Conservation (phyloP, 441 rosid species). For the Populus hybrid region DNA sequence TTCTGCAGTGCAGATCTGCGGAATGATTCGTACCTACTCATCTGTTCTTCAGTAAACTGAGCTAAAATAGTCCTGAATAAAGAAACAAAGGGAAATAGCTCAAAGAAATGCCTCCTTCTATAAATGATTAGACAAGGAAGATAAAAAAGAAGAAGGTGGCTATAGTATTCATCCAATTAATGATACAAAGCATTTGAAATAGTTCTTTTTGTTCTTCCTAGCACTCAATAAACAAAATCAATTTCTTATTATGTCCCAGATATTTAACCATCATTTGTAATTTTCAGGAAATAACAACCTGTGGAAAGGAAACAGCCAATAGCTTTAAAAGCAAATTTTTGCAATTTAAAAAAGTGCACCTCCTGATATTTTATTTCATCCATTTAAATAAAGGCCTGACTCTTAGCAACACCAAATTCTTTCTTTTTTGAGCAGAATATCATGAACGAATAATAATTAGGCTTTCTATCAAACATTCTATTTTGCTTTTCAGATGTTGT, state of each 20-base stretch:
- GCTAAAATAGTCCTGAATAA: slow-evolving; percentile 62
- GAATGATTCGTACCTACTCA: slow-evolving; percentile 88
- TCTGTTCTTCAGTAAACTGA: slow-evolving; percentile 74
- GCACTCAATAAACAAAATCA: neutral
- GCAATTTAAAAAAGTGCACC: neutral
- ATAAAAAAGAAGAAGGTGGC: neutral
- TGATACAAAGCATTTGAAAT: neutral
- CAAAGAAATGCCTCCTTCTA: neutral
- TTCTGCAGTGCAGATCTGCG: slow-evolving; percentile 94
- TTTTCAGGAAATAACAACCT: neutral
- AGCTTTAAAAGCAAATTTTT: neutral
- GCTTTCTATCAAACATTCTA: neutral
- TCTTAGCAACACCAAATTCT: neutral
- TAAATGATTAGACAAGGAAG: neutral
- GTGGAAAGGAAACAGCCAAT: neutral
- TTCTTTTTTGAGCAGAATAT: neutral
- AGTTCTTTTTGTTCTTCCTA: neutral
- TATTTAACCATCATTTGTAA: neutral
- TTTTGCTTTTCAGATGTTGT: too few species aligned
- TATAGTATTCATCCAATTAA: neutral
- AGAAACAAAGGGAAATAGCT: slow-evolving; percentile 1
- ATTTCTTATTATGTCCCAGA: neutral
- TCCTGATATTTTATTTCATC: neutral
- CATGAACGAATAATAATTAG: neutral
- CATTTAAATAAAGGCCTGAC: neutral